Evolutionary conservation across 1,284 basidiomycete genomes (phyloP).

Genomic region (Hemileccinum hortonii): DNA sequence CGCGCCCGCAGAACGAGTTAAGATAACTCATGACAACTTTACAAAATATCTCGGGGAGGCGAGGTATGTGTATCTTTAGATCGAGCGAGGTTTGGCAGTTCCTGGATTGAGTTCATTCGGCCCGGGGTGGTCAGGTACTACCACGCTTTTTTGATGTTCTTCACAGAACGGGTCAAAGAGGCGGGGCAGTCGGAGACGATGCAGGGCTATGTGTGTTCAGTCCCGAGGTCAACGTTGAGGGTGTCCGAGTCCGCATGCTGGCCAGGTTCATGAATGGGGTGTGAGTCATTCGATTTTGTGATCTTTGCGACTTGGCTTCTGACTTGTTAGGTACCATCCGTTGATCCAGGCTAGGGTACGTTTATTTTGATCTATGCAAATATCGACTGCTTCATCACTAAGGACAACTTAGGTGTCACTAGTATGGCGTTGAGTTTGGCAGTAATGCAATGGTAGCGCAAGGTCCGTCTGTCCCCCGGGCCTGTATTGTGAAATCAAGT

Average conservation of each 20-base stretch:
- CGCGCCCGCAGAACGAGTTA: slow-evolving; percentile 21
- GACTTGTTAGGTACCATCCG: slow-evolving; percentile 40
- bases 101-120: no score
- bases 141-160: slow-evolving; percentile 56
- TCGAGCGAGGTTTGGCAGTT: no score
- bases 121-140: slow-evolving; percentile 50
- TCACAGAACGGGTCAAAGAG: slow-evolving; percentile 46
- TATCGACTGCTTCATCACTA: not conserved
- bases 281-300: slow-evolving; percentile 22
- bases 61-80: slow-evolving; percentile 38
- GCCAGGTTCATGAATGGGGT: slow-evolving; percentile 55
- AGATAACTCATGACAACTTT: slow-evolving; percentile 53
- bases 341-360: slow-evolving; percentile 63
- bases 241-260: slow-evolving; percentile 49
- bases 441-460: slow-evolving; percentile 55
- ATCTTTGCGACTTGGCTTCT: slow-evolving; percentile 15
- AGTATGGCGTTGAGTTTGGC: slow-evolving; percentile 64
- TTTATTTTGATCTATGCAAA: not conserved
- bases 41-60: slow-evolving; percentile 52
- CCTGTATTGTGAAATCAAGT: not conserved
- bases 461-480: slow-evolving; percentile 35
- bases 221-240: slow-evolving; percentile 46
- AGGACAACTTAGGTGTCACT: not conserved
- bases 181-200: slow-evolving; percentile 46
- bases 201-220: slow-evolving; percentile 56